A percentile compares a stretch with the other conserved stretches of the same genome.
These are phyloP conservation scores for Pseudogymnoascus sp. DNA, from an alignment of 2,329 filamentous ascomycete genomes.

Conservation along the genomic window DNA sequence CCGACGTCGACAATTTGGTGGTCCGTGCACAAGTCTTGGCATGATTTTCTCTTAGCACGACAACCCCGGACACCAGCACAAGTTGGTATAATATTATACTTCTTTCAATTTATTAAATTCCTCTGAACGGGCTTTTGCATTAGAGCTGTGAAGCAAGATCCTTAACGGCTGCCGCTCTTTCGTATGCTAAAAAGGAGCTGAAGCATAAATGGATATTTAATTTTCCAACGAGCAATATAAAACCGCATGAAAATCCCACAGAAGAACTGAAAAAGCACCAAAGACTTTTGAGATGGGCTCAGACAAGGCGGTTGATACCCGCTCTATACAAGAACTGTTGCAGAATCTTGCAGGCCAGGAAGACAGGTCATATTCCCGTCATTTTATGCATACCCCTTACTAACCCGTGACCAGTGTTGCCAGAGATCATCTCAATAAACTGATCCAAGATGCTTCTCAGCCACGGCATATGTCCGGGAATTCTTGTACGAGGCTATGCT, in stretches of 20 bases:
- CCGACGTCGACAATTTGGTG: background rate
- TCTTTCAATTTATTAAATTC: background rate
- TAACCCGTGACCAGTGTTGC: conserved; percentile 13
- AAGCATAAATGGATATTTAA: conserved; percentile 5
- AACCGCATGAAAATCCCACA: conserved; percentile 3
- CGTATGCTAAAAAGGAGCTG: background rate
- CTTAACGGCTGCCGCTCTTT: background rate
- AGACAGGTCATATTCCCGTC: background rate
- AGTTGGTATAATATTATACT: conserved; percentile 1
- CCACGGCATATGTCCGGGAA: conserved; percentile 49
- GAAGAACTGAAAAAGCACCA: background rate
- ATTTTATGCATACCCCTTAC: background rate
- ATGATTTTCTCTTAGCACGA: conserved; percentile 5
- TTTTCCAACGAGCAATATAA: conserved; percentile 1
- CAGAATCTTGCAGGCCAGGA: background rate
- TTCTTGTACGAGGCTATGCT: conserved; percentile 51
- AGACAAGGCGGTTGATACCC: conserved; percentile 7
- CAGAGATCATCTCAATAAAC: conserved; percentile 17
- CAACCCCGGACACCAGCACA: background rate
- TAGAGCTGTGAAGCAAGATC: background rate
- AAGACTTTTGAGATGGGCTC: background rate
- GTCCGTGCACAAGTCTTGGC: background rate
- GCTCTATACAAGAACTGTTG: conserved; percentile 4
- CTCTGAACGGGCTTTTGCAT: background rate
- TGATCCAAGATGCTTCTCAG: conserved; percentile 30